These are phyloP conservation scores for Apiospora malaysiana DNA, from an alignment of 2,329 filamentous ascomycete genomes.

Conservation along the genomic window DNA sequence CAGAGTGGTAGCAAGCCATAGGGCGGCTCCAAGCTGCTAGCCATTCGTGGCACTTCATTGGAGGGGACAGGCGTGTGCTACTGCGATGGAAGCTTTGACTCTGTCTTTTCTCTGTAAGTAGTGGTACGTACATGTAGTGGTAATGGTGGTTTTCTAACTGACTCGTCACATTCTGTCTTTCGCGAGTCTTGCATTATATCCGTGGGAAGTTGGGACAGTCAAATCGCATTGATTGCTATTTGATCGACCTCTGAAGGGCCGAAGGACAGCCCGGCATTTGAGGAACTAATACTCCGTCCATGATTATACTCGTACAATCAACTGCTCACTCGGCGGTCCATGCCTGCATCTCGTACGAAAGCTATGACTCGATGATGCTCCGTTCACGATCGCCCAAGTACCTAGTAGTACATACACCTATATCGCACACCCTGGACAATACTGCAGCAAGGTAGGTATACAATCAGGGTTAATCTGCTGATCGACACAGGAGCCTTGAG, in stretches of 20 bases:
- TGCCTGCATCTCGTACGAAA: constrained; percentile 13
- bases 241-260: too few species aligned
- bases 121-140: not conserved
- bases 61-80: not conserved
- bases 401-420: too few species aligned
- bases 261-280: not conserved
- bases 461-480: not conserved
- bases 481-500: constrained; percentile 2
- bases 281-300: not conserved
- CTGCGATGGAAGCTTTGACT: not conserved
- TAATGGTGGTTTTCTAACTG: not conserved
- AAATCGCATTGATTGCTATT: not conserved
- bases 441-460: not conserved
- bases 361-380: constrained; percentile 14
- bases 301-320: not conserved
- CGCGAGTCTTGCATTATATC: not conserved
- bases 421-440: not conserved
- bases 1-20: not conserved
- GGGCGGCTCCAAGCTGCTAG: not conserved
- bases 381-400: constrained; percentile 1
- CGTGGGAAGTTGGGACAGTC: not conserved
- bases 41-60: constrained; percentile 1
- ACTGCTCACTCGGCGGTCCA: constrained; percentile 1
- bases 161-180: constrained; percentile 7
- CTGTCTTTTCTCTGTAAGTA: not conserved